phyloP scores from a whole-genome alignment of 176 grass and related monocot genomes.

The Melocanna baccifera region DNA sequence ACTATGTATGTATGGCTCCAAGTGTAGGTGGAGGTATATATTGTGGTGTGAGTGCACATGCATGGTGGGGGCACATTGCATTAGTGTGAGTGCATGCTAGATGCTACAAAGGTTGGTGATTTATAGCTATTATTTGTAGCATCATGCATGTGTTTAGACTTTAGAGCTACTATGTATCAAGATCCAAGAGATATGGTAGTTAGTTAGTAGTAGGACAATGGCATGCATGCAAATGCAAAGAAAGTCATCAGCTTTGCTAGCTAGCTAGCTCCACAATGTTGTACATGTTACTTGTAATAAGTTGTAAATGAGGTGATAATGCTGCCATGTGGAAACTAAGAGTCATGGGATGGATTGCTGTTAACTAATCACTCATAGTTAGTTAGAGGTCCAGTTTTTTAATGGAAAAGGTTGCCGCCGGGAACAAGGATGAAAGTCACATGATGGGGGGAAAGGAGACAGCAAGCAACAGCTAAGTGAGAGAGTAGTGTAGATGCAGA shows the following conservation, averaged over 20 bases:
- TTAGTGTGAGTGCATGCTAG: slow-evolving; percentile 12
- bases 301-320: not conserved
- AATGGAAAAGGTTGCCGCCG: slow-evolving; percentile 22
- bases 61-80: slow-evolving; percentile 29
- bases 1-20: slow-evolving; percentile 1
- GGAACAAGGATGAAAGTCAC: slow-evolving; percentile 58
- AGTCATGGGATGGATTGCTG: not conserved
- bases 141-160: slow-evolving; percentile 47
- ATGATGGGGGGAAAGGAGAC: slow-evolving; percentile 57
- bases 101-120: not conserved
- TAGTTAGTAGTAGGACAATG: slow-evolving; percentile 13
- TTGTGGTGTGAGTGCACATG: slow-evolving; percentile 36
- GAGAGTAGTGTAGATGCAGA: not conserved
- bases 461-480: slow-evolving; percentile 93
- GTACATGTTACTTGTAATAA: not conserved
- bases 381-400: not conserved
- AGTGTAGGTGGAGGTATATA: slow-evolving; percentile 30
- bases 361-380: not conserved
- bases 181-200: slow-evolving; percentile 42
- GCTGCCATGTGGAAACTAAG: not conserved
- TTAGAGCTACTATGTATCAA: slow-evolving; percentile 23
- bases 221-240: not conserved
- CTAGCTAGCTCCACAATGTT: not conserved
- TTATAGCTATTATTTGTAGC: slow-evolving; percentile 19
- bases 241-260: not conserved